Evolutionary conservation across 1,139 yeast genomes (phyloP), one percentile per base, ranked within the genome.

Genomic region (Candida sp.): DNA sequence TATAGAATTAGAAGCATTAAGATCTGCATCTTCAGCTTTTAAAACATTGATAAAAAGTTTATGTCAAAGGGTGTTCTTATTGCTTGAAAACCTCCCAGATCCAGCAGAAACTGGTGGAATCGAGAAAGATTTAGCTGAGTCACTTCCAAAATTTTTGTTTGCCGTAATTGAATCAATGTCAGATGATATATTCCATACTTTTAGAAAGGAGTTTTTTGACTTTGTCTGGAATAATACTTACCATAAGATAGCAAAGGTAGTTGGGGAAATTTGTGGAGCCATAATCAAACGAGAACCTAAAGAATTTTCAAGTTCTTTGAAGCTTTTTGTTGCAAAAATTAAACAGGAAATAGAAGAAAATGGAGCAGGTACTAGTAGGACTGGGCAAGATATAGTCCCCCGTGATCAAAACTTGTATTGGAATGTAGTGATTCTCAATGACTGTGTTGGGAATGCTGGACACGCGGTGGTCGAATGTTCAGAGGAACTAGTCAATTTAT

Each of bases 21-120:
- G 73, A 45, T 87, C 96, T 0, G 84, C 97, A 0, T 80, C 96
- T 0, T 74, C 85, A 0, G 80, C 84, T 0, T 91, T 90, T 60
- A 77, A 77, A 36, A 79, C 80, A 27, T 73, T 91, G 37, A 64
- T 87, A 5, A 72, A 72, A 39, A 63, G 77, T 5, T 79, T 89
- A 41, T 64, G 82, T 40, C 82, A 79, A 30, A 75, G 85, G 36
- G 58, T 88, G 1, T 84, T 87, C 53, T 68, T 76, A 5, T 68
- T 90, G 35, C 68, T 90, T 32, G 97, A 89, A 50, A 87, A 88
- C 55, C 64, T 91, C 30, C 93, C 95, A 0, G 90, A 82, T 40
- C 79, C 81, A 4, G 53, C 77, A 39, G 61, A 70, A 48, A 67
- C 73, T 48, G 66, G 66, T 6, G 77, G 76, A 1, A 58, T 75